Evolutionary conservation across 129 eudicot genomes (phyloP), one percentile per base, ranked within the genome.

Genomic region (Flaveria robusta): DNA sequence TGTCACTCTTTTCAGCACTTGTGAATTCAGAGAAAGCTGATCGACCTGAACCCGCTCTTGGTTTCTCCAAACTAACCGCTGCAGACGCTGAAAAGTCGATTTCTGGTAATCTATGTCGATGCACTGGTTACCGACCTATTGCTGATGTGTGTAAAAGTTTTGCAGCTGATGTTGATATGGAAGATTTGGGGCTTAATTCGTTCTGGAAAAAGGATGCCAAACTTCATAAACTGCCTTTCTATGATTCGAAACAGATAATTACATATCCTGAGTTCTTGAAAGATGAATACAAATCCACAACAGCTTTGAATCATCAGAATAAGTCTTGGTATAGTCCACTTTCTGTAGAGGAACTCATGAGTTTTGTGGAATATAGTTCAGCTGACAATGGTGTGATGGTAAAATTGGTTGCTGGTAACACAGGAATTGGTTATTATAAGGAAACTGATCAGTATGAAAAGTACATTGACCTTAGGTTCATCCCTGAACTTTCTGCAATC

Each of bases 91-190:
- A 94, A 74, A 91, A 78, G 83, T 78, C 97, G 9, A 85, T 91
- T 14, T 71, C 96, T 4, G 99, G 99, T 42, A 89, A 95, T 78
- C 87, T 95, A 13, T 95, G 99, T 72, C 81, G 99, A 7, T 95
- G 99, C 76, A 95, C 99, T 73, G 99, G 99, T 19, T 95, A 95
- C 78, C 96, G 97, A 45, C 91, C 99, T 34, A 91, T 95, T 72
- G 95, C 85, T 22, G 97, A 95, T 86, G 97, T 83, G 60, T 95
- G 99, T 86, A 91, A 95, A 65, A 91, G 94, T 76, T 95, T 89
- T 77, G 90, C 97, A 50, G 78, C 85, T 49, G 88, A 91, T 86
- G 95, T 91, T 73, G 97, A 95, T 82, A 80, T 95, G 74, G 97
- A 91, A 64, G 97, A 91, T 85, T 83, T 91, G 77, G 97, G 97